phyloP scores from a whole-genome alignment of 306 rosid genomes.

The Sicyos baderoa region DNA sequence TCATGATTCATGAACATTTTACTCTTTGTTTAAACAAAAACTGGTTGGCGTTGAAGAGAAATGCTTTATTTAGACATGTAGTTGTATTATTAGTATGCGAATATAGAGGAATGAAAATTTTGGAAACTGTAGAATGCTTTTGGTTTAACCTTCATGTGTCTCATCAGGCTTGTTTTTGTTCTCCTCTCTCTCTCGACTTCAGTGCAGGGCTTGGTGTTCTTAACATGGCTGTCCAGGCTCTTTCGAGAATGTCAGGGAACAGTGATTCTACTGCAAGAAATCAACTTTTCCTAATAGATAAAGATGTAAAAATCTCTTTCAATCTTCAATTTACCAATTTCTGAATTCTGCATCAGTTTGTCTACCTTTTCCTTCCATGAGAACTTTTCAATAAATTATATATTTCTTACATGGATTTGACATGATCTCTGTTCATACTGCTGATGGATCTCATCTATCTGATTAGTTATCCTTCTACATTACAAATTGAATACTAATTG shows the following conservation, averaged over 20 bases:
- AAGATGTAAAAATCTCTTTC: slow-evolving; percentile 51
- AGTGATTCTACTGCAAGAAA: slow-evolving; percentile 50
- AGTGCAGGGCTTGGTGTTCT: slow-evolving; percentile 99
- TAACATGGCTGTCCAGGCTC: slow-evolving; percentile 70
- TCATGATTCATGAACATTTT: slow-evolving; percentile 22
- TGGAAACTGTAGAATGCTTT: background rate
- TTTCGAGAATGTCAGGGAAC: slow-evolving; percentile 64
- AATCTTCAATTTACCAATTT: slow-evolving; percentile 7
- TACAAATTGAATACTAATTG: background rate
- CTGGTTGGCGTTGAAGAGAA: background rate
- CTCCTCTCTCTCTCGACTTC: slow-evolving; percentile 21
- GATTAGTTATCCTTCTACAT: background rate
- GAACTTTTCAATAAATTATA: background rate
- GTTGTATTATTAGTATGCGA: background rate
- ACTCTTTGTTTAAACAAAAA: slow-evolving; percentile 16
- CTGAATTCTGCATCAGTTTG: slow-evolving; percentile 12
- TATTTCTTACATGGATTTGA: background rate
- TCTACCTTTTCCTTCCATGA: background rate
- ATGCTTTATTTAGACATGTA: background rate
- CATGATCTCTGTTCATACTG: background rate
- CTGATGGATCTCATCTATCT: background rate
- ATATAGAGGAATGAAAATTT: background rate
- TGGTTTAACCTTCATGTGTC: slow-evolving; percentile 7
- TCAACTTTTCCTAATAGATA: slow-evolving; percentile 69
- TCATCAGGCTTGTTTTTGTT: background rate